A percentile compares a stretch with the other conserved stretches of the same genome.
These are phyloP conservation scores for Ophiostoma sp. DNA, from an alignment of 2,329 filamentous ascomycete genomes.

Conservation along the genomic window DNA sequence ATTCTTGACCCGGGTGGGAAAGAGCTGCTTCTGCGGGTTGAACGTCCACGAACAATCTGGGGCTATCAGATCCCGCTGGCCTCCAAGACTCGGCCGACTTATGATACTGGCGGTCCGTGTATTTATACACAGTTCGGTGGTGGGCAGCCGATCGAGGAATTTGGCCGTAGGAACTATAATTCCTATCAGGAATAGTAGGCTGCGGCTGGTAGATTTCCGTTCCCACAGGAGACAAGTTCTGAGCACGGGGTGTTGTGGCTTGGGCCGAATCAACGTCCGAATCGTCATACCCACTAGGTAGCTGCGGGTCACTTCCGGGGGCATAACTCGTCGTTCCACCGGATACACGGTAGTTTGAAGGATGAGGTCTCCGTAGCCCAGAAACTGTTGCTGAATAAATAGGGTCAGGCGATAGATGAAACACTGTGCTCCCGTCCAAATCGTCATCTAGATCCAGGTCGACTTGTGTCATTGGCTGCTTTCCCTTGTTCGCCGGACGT, in stretches of 20 bases:
- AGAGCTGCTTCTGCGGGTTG: not conserved
- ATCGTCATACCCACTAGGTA: not conserved
- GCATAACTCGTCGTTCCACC: conserved; percentile 33
- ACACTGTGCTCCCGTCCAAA: not conserved
- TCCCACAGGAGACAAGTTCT: not conserved
- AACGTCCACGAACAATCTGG: not conserved
- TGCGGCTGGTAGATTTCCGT: not conserved
- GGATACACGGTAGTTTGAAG: not conserved
- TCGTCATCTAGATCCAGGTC: not conserved
- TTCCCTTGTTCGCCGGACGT: not conserved
- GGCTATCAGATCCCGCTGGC: not conserved
- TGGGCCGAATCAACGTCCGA: not conserved
- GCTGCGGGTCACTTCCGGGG: not conserved
- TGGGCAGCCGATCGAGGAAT: not conserved
- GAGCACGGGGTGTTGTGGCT: not conserved
- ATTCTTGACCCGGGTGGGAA: not conserved
- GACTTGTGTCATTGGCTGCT: not conserved
- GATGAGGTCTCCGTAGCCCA: not conserved
- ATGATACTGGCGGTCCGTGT: not conserved
- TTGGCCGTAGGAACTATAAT: not conserved
- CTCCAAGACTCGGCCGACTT: not conserved
- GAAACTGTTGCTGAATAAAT: not conserved
- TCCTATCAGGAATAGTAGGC: not conserved
- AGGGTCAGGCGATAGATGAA: not conserved
- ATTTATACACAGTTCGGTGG: not conserved